Conservation (phyloP, 108 stramenopile species). For the Skeletonema menzelii region DNA sequence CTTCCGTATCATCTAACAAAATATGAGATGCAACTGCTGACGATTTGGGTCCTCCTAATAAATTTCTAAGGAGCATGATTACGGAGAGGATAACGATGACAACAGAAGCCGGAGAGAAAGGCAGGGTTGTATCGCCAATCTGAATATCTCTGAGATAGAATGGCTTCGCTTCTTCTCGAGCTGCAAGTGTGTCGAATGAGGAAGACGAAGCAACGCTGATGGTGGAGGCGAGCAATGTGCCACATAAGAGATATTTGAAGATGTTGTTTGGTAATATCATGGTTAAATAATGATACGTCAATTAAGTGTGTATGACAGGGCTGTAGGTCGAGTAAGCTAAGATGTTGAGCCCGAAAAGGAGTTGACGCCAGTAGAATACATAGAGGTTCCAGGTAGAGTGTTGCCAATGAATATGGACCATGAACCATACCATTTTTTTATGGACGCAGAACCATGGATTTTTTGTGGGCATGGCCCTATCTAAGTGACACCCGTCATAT, state of each 20-base stretch:
- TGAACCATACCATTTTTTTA: no score
- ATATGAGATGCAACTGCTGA: slow-evolving; percentile 71
- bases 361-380: no score
- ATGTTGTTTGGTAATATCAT: background rate
- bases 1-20: slow-evolving; percentile 52
- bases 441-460: no score
- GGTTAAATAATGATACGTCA: no score
- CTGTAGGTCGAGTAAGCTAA: no score
- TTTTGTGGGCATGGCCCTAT: no score
- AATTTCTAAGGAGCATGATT: slow-evolving; percentile 7
- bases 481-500: no score
- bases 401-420: no score
- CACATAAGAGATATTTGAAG: background rate
- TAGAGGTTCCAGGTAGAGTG: no score
- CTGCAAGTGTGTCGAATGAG: background rate
- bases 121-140: slow-evolving; percentile 16
- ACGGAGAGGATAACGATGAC: slow-evolving; percentile 22
- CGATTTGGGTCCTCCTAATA: slow-evolving; percentile 8
- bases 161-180: slow-evolving; percentile 27
- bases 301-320: no score
- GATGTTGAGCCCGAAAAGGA: no score
- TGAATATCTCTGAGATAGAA: slow-evolving; percentile 40
- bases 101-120: slow-evolving; percentile 37
- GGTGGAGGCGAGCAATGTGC: background rate
- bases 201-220: background rate